Base-by-base conservation (phyloP, 495 filamentous ascomycete species). In the Apiosordaria backusii region DNA sequence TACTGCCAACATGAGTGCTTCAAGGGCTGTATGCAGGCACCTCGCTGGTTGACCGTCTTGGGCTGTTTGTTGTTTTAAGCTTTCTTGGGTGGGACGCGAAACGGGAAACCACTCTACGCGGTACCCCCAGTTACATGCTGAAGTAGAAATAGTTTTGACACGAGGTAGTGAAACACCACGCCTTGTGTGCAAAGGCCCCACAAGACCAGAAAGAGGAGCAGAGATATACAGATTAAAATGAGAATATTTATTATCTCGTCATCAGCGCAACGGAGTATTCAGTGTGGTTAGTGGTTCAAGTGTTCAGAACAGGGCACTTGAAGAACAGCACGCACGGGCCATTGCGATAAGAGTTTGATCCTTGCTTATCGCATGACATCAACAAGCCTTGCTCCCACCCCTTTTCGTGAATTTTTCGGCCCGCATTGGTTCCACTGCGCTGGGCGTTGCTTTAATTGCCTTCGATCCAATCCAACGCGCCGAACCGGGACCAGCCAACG, bases 301-400 rank as follows among this genome's bases (percentile, higher is more conserved):
- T 35, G 6, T 35, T 35, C 29, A n/a, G n/a, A n/a, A n/a, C 29
- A 35, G 29, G 10, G 10, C 6, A 35, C 29, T 35, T 35, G 29
- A 35, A 35, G 54, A 21, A 23, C 35, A 1, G n/a, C 61, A 50
- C 40, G 57, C 66, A 23, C 61, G 35, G 23, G 22, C 24, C 27
- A 53, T 53, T 53, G 54, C 61, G 27, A 35, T 27, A 19, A 23
- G 23, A 60, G 58, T 10, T n/a, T 18, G 25, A 24, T 26, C 9
- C n/a, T 16, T 4, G 22, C 60, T 62, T 55, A 63, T 64, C 61
- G 50, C 25, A 67, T 67, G 65, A 67, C 61, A 67, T 67, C 65
- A 60, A 50, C 21, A n/a, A n/a, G n/a, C 59, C 65, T 21, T 9
- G 15, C 35, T 35, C 13, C 59, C 26, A 25, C 52, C 52, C 52